A percentile compares a stretch with the other conserved stretches of the same genome.
phyloP scores from a whole-genome alignment of 495 filamentous ascomycete species.

The Talaromyces stipitatus region DNA sequence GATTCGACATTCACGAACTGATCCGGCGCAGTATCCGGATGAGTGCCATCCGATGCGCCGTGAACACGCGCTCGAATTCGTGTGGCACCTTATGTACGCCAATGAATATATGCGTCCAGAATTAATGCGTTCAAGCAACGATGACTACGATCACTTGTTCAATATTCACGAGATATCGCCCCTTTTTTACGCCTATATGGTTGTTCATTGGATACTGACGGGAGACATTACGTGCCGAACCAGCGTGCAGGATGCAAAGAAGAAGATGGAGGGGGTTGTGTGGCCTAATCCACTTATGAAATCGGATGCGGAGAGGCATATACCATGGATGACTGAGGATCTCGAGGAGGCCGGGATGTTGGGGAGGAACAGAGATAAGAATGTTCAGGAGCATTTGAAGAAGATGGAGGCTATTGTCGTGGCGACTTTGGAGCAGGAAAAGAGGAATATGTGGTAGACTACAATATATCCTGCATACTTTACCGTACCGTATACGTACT shows the following conservation, averaged over 20 bases:
- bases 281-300: background rate
- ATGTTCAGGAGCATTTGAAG: conserved; percentile 25
- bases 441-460: background rate
- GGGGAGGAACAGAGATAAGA: conserved; percentile 11
- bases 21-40: conserved; percentile 25
- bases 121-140: too few relatives aligned
- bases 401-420: conserved; percentile 27
- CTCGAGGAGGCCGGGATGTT: conserved; percentile 19
- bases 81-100: background rate
- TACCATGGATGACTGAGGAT: background rate
- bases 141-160: background rate
- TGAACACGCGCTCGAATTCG: conserved; percentile 34
- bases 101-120: background rate
- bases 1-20: conserved; percentile 28
- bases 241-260: too few relatives aligned
- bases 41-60: conserved; percentile 35
- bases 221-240: background rate
- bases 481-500: background rate
- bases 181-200: background rate
- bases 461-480: background rate
- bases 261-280: background rate
- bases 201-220: background rate
- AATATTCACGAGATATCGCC: background rate
- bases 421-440: conserved; percentile 19
- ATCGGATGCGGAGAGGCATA: background rate